Evolutionary conservation across 1,284 basidiomycete species (phyloP), one percentile per base, ranked within the genome.

Genomic region (Violaceomyces palustris): DNA sequence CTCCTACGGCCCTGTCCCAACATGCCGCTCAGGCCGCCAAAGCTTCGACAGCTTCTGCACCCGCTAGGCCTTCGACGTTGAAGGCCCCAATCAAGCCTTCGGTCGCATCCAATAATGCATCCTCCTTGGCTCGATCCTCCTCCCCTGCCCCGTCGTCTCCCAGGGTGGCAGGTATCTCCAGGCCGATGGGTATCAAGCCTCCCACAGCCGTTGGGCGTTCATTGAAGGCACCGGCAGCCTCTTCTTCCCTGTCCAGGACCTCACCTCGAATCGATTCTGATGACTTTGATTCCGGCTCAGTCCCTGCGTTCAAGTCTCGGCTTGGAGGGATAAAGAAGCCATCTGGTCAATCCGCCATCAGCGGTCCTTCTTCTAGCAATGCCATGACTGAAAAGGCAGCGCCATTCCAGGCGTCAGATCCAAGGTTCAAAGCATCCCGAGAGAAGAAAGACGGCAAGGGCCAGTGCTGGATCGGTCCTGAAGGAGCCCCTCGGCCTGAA

Each of bases 401-500:
- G n/a, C 82, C 83, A 3, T 88, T 97, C 72, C 76, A 79, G 18
- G 81, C 82, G n/a, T 78, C 78, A 35, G 89, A 84, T 61, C 56
- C 79, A 3, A 88, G 89, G 30, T 79, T 82, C 4, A 93, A 90
- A 72, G 81, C 80, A 35, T 63, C 77, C 18, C 81, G 94, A 26
- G 77, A 88, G 33, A 80, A 82, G 41, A 89, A 87, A 67, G 93
- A 97, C 68, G 69, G 67, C 15, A 80, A 81, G 3, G 80, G 81
- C 14, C 51, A 66, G 41, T 66, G 62, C 28, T 76, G 75, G 72
- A 50, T 70, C 30, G 55, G 46, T 79, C 81, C 69, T 86, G 92
- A 92, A 75, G 90, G 56, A 83, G 75, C 85, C 9, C 84, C 84
- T 5, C 79, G 88, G 42, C 87, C 89, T 65, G 92, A 97, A 68